Percentiles rank a stretch among this genome's conserved stretches.
These are phyloP conservation scores for Beauveria bassiana DNA, from an alignment of 2,329 filamentous ascomycete species.

Conservation along the genomic window DNA sequence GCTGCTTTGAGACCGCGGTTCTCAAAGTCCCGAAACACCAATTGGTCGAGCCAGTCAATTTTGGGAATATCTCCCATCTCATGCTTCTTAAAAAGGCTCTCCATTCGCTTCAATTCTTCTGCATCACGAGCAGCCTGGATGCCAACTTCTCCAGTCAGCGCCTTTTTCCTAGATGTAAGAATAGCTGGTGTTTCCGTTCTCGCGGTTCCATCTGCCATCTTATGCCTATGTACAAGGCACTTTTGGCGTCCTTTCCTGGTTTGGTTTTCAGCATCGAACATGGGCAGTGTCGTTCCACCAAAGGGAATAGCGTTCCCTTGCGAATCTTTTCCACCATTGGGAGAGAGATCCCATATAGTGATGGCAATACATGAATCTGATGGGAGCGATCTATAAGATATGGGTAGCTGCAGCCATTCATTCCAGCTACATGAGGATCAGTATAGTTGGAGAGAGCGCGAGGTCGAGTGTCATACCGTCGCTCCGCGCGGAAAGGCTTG, in stretches of 20 bases:
- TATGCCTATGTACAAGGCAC: conserved; percentile 75
- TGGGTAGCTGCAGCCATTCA: conserved; percentile 87
- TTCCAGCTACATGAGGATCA: conserved; percentile 60
- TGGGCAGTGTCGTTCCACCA: conserved; percentile 79
- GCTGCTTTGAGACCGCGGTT: conserved; percentile 62
- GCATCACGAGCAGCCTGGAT: conserved; percentile 57
- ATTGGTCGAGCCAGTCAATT: conserved; percentile 90
- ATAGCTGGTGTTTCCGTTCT: conserved; percentile 69
- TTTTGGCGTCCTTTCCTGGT: conserved; percentile 88
- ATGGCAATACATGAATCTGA: conserved; percentile 79
- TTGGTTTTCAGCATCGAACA: conserved; percentile 93
- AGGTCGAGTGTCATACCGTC: conserved; percentile 36
- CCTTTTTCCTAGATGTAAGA: conserved; percentile 46
- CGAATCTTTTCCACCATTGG: conserved; percentile 61
- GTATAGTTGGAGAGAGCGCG: neutral
- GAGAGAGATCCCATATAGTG: conserved; percentile 90
- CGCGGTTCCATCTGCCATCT: conserved; percentile 76
- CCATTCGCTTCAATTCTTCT: conserved; percentile 84
- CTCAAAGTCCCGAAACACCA: conserved; percentile 87
- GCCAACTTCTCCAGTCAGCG: conserved; percentile 40
- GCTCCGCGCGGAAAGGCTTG: conserved; percentile 73
- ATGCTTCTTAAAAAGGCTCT: conserved; percentile 90
- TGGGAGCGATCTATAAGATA: conserved; percentile 76
- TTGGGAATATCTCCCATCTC: conserved; percentile 94
- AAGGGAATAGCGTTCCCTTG: conserved; percentile 80